Evolutionary conservation across 1,139 yeast genomes (phyloP).

Genomic region (Scheffersomyces parashehatae): DNA sequence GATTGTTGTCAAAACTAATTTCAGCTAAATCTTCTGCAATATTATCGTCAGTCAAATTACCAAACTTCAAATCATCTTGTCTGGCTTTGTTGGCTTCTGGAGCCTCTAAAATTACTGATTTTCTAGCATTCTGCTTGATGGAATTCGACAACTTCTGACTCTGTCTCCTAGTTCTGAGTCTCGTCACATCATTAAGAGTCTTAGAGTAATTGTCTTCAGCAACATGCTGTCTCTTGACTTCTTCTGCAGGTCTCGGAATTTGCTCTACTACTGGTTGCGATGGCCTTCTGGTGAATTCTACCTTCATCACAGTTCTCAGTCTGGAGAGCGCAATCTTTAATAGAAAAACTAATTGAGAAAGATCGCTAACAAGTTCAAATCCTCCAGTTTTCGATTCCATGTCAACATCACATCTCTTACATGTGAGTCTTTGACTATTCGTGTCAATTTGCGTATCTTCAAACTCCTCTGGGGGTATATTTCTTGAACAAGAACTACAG

Average conservation of each 20-base stretch:
- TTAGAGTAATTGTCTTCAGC: constrained; percentile 55
- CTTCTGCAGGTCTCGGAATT: not conserved
- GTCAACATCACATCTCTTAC: constrained; percentile 56
- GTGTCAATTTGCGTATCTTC: constrained; percentile 31
- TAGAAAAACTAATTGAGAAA: constrained; percentile 72
- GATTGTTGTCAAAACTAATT: constrained; percentile 2
- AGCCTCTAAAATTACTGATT: constrained; percentile 48
- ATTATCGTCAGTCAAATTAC: constrained; percentile 19
- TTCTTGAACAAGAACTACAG: constrained; percentile 56
- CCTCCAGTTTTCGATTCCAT: constrained; percentile 49
- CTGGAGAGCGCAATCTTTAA: constrained; percentile 83
- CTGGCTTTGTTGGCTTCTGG: constrained; percentile 56
- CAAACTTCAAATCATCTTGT: constrained; percentile 9
- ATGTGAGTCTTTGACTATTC: constrained; percentile 38
- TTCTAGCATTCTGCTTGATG: constrained; percentile 48
- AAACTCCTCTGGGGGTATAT: constrained; percentile 33
- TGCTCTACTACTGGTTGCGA: constrained; percentile 2
- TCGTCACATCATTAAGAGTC: constrained; percentile 75
- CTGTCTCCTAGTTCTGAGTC: constrained; percentile 74
- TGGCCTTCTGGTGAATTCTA: constrained; percentile 9
- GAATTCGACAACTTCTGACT: constrained; percentile 62
- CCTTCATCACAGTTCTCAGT: constrained; percentile 65
- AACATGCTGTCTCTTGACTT: constrained; percentile 8
- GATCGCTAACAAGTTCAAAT: constrained; percentile 64
- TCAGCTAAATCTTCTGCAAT: constrained; percentile 13